Conservation (phyloP, 192 early-diverging fungal genomes). For the Gigaspora rosea region DNA sequence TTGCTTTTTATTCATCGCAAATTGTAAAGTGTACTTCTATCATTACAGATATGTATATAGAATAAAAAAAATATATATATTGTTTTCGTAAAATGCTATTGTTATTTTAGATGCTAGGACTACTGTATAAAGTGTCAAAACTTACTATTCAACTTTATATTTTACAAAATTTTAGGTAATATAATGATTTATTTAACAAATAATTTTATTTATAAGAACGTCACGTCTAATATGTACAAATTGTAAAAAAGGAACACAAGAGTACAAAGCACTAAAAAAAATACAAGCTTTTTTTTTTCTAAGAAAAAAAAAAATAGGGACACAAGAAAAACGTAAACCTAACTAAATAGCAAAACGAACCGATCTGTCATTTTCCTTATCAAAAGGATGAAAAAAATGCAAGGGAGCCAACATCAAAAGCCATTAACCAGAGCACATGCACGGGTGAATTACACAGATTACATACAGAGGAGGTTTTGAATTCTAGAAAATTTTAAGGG, state of each 20-base stretch:
- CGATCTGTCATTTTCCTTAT: too few species aligned
- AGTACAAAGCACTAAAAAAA: conserved; percentile 19
- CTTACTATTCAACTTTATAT: not conserved
- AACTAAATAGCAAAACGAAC: conserved; percentile 22
- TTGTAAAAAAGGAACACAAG: not conserved
- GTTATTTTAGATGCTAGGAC: too few species aligned
- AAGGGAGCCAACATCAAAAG: not conserved
- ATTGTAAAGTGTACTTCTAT: too few species aligned
- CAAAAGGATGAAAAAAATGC: not conserved
- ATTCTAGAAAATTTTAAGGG: not conserved
- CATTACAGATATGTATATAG: too few species aligned
- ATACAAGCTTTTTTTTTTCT: conserved; percentile 6
- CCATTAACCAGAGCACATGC: not conserved
- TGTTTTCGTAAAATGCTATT: too few species aligned
- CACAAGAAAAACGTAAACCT: conserved; percentile 1
- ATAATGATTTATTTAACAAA: not conserved
- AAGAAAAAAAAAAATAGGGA: not conserved
- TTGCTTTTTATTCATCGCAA: too few species aligned
- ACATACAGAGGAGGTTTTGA: not conserved
- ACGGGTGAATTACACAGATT: not conserved
- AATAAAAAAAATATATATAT: too few species aligned
- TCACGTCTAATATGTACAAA: conserved; percentile 25
- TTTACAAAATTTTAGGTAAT: not conserved
- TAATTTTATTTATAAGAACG: conserved; percentile 8
- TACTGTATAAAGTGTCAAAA: too few species aligned